Evolutionary conservation across 257 asterid genomes (phyloP).

Genomic region (Lantana camara): DNA sequence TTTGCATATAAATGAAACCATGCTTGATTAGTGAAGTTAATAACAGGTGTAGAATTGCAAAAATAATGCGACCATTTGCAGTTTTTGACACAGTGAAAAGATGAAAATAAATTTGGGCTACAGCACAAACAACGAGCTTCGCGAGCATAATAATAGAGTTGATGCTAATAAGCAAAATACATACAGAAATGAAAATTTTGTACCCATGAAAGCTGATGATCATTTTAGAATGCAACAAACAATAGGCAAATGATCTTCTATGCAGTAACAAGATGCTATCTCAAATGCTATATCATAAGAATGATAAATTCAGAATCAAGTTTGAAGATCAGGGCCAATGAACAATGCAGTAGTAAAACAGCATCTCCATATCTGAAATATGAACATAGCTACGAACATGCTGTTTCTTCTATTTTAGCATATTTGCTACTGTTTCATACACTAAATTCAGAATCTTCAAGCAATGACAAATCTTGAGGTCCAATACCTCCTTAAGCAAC

Average conservation of each 20-base stretch:
- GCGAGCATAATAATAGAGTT: too few species aligned
- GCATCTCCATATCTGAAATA: background rate
- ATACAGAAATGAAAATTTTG: too few species aligned
- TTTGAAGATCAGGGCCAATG: background rate
- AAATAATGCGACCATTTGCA: background rate
- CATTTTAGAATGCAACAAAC: conserved; percentile 1
- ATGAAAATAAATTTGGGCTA: background rate
- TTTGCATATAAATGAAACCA: background rate
- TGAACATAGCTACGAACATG: background rate
- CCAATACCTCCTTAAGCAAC: background rate
- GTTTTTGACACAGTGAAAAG: background rate
- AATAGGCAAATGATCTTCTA: background rate
- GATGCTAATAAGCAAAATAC: too few species aligned
- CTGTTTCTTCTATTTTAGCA: background rate
- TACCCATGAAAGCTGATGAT: background rate
- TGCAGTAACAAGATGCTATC: background rate
- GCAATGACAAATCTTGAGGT: background rate
- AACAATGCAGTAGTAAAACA: background rate
- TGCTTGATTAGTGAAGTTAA: background rate
- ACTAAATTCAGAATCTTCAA: conserved; percentile 17
- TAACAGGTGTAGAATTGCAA: background rate
- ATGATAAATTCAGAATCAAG: background rate
- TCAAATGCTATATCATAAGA: background rate
- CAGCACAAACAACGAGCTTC: too few species aligned
- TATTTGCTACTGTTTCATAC: background rate